Evolutionary conservation across 2,329 filamentous ascomycete genomes (phyloP).

Genomic region (Nigrograna mackinnonii): DNA sequence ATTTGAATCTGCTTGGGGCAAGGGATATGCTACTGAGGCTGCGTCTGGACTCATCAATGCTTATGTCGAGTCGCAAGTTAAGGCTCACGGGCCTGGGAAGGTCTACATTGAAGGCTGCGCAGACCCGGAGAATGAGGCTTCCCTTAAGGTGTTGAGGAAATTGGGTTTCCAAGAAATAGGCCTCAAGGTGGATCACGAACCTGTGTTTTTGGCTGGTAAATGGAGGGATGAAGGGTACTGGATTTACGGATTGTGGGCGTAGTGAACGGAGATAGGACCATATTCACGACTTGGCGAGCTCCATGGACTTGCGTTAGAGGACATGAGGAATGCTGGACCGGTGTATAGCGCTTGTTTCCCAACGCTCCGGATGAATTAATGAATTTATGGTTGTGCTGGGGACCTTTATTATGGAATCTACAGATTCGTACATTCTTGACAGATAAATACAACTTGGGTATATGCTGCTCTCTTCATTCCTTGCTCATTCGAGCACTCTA

Average conservation of each 20-base stretch:
- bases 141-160: conserved; percentile 24
- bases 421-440: no score
- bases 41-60: conserved; percentile 15
- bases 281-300: no score
- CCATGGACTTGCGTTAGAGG: no score
- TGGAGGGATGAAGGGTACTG: conserved; percentile 25
- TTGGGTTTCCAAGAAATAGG: conserved; percentile 27
- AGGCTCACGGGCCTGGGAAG: conserved; percentile 10
- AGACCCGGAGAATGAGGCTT: conserved; percentile 21
- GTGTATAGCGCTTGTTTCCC: no score
- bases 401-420: no score
- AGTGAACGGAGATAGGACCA: no score
- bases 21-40: conserved; percentile 34
- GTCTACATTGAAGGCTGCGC: conserved; percentile 31
- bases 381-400: no score
- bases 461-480: no score
- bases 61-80: conserved; percentile 10
- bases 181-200: conserved; percentile 18
- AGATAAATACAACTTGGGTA: no score
- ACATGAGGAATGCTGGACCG: no score
- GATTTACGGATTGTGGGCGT: conserved; percentile 23
- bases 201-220: conserved; percentile 23
- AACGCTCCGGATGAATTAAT: no score
- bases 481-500: conserved; percentile 53
- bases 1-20: conserved; percentile 19